These are phyloP conservation scores for Datisca glomerata DNA, from an alignment of 306 rosid species.

Conservation along the genomic window DNA sequence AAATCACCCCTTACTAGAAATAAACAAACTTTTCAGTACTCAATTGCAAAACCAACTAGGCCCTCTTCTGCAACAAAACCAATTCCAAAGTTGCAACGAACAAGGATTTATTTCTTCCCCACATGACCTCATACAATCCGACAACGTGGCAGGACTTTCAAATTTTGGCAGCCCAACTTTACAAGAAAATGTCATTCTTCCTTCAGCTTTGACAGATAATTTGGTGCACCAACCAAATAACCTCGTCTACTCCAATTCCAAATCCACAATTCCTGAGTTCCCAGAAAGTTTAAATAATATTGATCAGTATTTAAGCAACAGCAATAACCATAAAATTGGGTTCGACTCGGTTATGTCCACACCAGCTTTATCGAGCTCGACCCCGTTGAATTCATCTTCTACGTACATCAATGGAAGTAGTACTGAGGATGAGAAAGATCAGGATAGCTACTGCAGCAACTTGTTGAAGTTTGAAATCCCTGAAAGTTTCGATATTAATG, in stretches of 20 bases:
- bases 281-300: constrained; percentile 22
- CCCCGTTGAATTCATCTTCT: constrained; percentile 53
- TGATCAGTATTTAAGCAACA: constrained; percentile 18
- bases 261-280: constrained; percentile 15
- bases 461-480: constrained; percentile 77
- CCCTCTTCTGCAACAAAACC: neutral
- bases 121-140: too few relatives aligned
- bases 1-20: constrained; percentile 25
- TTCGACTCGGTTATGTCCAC: constrained; percentile 55
- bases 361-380: constrained; percentile 50
- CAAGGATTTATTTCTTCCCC: too few relatives aligned
- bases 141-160: constrained; percentile 1
- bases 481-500: constrained; percentile 59
- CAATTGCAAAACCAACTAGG: too few relatives aligned
- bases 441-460: constrained; percentile 61
- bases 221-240: constrained; percentile 17
- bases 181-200: constrained; percentile 19
- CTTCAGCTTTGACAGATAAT: constrained; percentile 20
- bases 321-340: constrained; percentile 18
- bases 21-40: constrained; percentile 16
- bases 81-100: constrained; percentile 5
- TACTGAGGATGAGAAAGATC: constrained; percentile 73
- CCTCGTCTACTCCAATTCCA: constrained; percentile 9
- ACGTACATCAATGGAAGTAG: constrained; percentile 40
- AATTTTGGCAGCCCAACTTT: constrained; percentile 21